These are phyloP conservation scores for Aspergillus cejpii DNA, from an alignment of 2,329 filamentous ascomycete species.

Conservation along the genomic window DNA sequence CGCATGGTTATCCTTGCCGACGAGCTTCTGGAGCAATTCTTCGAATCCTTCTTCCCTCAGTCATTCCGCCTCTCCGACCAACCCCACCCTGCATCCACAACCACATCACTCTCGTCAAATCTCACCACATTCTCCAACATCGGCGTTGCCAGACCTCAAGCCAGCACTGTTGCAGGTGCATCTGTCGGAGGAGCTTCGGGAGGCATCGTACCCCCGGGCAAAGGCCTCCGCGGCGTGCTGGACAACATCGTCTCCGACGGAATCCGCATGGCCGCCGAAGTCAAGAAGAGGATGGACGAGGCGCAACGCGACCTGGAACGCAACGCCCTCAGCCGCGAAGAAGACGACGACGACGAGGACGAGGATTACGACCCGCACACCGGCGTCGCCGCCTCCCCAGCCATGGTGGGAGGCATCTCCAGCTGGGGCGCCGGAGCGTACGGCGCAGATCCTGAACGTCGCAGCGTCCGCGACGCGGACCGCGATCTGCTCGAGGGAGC, in stretches of 20 bases:
- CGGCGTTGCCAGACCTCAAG: conserved; percentile 44
- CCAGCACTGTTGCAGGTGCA: conserved; percentile 30
- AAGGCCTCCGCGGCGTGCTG: conserved; percentile 81
- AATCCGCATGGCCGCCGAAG: conserved; percentile 90
- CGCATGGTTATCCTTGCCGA: conserved; percentile 97
- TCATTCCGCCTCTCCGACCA: conserved; percentile 81
- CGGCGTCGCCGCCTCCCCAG: conserved; percentile 16
- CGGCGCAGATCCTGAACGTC: conserved; percentile 53
- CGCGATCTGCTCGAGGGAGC: conserved; percentile 66
- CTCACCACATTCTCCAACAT: conserved; percentile 81
- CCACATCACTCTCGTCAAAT: conserved; percentile 54
- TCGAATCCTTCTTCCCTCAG: conserved; percentile 88
- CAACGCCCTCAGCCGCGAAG: conserved; percentile 61
- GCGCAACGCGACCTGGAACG: conserved; percentile 86
- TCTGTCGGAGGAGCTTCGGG: conserved; percentile 48
- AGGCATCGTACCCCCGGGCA: conserved; percentile 56
- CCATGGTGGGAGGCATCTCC: conserved; percentile 31
- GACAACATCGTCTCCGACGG: conserved; percentile 98
- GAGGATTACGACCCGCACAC: conserved; percentile 53
- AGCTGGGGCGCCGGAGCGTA: conserved; percentile 41
- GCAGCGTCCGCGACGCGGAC: conserved; percentile 61
- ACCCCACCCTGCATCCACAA: conserved; percentile 43
- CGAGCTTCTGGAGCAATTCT: conserved; percentile 92
- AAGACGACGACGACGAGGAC: conserved; percentile 64
- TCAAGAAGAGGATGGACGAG: conserved; percentile 88